phyloP scores from a whole-genome alignment of 345 rosid species.

The Pelargonium nanum region DNA sequence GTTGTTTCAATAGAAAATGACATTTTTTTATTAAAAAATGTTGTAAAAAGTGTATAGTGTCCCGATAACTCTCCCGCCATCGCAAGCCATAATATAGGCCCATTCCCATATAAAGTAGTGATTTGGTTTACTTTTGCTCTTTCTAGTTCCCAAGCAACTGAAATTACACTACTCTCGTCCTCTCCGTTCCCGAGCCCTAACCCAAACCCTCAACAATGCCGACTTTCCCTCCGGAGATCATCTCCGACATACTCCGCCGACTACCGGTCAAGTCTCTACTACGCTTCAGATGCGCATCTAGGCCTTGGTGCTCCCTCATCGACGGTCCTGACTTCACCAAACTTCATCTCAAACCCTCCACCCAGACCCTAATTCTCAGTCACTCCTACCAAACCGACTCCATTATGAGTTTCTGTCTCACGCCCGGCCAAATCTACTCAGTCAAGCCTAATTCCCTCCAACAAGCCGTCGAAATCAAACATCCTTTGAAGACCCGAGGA shows the following conservation, averaged over 20 bases:
- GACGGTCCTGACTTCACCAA: constrained; percentile 3
- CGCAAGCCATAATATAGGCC: too few species aligned
- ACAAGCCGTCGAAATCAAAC: constrained; percentile 3
- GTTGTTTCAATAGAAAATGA: too few species aligned
- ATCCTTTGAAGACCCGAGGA: constrained; percentile 12
- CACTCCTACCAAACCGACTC: neutral
- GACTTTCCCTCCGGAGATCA: neutral
- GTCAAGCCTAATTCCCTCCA: neutral
- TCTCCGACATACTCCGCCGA: neutral
- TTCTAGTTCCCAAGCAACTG: too few species aligned
- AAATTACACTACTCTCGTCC: too few species aligned
- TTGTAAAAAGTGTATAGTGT: too few species aligned
- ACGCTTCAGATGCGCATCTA: constrained; percentile 8
- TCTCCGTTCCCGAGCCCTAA: too few species aligned
- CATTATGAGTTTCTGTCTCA: neutral
- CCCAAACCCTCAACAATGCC: neutral
- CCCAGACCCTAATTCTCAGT: neutral
- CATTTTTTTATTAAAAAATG: too few species aligned
- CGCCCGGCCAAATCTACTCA: neutral
- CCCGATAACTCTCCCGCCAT: too few species aligned
- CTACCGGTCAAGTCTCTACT: constrained; percentile 3
- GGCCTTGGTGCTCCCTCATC: neutral
- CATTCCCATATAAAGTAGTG: too few species aligned
- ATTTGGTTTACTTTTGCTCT: too few species aligned
- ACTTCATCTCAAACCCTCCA: constrained; percentile 2